Conservation (phyloP, 2,329 filamentous ascomycete genomes). For the Aspergillus floridensis region DNA sequence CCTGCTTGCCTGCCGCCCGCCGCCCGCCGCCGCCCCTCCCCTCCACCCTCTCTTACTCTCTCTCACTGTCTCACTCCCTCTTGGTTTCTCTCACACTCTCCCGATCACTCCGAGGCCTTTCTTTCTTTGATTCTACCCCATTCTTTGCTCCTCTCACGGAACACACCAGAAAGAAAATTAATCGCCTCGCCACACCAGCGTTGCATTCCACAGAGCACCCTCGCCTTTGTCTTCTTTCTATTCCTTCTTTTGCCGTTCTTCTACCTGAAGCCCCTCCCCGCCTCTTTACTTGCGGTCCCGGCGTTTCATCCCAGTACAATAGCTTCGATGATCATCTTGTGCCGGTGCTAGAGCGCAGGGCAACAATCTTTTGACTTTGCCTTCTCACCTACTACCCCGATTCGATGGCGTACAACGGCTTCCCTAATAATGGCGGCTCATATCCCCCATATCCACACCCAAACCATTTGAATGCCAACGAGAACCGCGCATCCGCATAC, state of each 20-base stretch:
- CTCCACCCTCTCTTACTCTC: neutral
- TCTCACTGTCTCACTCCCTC: neutral
- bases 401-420: conserved; percentile 46
- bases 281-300: neutral
- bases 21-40: neutral
- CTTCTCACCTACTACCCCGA: neutral
- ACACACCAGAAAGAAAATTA: neutral
- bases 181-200: conserved; percentile 2
- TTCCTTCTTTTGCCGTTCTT: neutral
- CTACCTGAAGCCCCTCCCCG: neutral
- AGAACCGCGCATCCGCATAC: conserved; percentile 26
- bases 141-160: neutral
- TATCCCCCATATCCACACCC: conserved; percentile 29
- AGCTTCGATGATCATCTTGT: neutral
- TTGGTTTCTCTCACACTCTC: conserved; percentile 1
- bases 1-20: neutral
- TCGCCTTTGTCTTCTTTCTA: neutral
- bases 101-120: conserved; percentile 1
- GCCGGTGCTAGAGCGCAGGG: conserved; percentile 5
- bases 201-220: neutral
- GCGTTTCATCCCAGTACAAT: neutral
- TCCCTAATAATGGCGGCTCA: conserved; percentile 31
- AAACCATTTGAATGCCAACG: conserved; percentile 21
- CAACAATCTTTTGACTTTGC: neutral
- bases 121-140: conserved; percentile 2